Base-by-base conservation (phyloP, 1,284 basidiomycete species). In the Apiotrichum mycotoxinovorans region DNA sequence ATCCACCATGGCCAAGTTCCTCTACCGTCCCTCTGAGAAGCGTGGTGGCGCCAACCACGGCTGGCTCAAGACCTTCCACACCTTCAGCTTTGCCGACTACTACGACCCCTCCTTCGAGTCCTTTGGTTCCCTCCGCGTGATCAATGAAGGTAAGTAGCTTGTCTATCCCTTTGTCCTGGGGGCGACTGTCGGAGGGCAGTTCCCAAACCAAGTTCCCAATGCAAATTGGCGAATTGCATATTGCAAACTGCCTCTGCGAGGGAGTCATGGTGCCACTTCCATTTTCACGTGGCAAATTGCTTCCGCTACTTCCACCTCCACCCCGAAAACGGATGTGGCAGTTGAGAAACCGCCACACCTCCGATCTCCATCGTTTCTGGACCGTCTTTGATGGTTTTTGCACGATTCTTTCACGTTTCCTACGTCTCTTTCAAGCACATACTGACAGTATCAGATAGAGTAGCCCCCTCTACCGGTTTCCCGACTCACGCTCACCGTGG, bases 61-160 rank as follows among this genome's bases (percentile, higher is more conserved):
- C 23, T 97, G 92, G 92, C 80, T 97, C 48, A 93, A 92, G 80
- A 86, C 87, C 1, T 89, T 90, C 81, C 86, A 89, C 66, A 86
- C 88, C 0, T 91, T 89, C 45, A 37, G 30, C 33, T 93, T 94
- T 68, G 87, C 90, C 1, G 77, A 77, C 69, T 91, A 91, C 72
- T 81, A 85, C 58, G 85, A 87, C 53, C 66, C 70, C 4, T 25
- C 48, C 22, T 75, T 65, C 45, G 64, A 70, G 43, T 42, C 61
- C 9, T 81, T 78, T 59, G 79, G 79, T 3, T 59, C 70, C 38
- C 67, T 82, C 2, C 66, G 80, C 51, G 82, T 83, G 8, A 80
- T 97, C 73, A 97, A 96, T 30, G 30, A 30, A 30, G 30, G 40
- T 22, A n/a, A 20, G n/a, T 41, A 14, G n/a, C n/a, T n/a, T n/a